Base-by-base conservation (phyloP, 108 stramenopile genomes). In the Cyclotella atomus region DNA sequence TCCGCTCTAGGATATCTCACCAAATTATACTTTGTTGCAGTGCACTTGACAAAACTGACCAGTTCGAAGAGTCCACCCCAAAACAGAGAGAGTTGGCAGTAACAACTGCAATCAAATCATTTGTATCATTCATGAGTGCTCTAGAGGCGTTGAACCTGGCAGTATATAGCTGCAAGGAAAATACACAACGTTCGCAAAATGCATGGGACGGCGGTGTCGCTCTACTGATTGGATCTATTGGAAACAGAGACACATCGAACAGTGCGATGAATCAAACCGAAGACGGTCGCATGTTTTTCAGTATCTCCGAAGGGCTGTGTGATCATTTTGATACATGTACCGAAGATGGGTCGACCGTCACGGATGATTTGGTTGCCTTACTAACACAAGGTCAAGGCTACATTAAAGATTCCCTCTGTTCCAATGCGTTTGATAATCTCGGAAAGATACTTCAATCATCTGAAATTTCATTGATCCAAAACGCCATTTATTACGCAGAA, bases 201-300 rank as follows among this genome's bases (percentile, higher is more conserved):
- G 77, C 70, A 17, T 94, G 88, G 88, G 91, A 94, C 75, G 71
- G 71, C 60, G 91, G 83, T 29, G 89, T 85, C 2, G 89, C 91
- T 1, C 75, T 85, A 25, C 57, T 92, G 7, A 82, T 89, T 36
- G 94, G 94, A 30, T 83, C 83, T 33, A 45, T 92, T 25, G 89
- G 91, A 62, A 88, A 89, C 3, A 57, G 34, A 45, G 76, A 66
- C 21, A 21, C 12, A 36, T 23, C 36, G 2, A 70, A 77, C 38
- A 10, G 16, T 3, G 86, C 77, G 27, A 80, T 79, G 0, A 72
- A 49, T 52, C 38, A 21, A 20, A 64, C 35, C 10, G 44, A 43
- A 9, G 79, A 83, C 28, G 94, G 94, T 24, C 74, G 65, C 32
- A 72, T 90, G 69, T 75, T 88, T 24, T 91, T 88, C 67, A 83